Base-by-base conservation (phyloP, 2,329 filamentous ascomycete genomes). In the Myotisia sp. region DNA sequence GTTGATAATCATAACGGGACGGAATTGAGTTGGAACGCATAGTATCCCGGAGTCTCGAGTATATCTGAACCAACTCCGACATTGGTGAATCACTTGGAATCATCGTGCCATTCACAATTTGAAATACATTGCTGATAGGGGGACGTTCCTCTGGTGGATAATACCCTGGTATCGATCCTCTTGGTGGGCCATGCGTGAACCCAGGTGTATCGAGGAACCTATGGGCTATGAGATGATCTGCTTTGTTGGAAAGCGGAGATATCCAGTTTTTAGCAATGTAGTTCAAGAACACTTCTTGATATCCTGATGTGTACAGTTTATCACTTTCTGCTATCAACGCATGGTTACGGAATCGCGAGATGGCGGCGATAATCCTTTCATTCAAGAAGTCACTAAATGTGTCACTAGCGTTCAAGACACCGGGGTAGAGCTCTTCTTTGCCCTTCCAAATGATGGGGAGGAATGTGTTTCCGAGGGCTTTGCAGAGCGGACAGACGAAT, bases 401-500 rank as follows among this genome's bases (percentile, higher is more conserved):
- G 12, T 56, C 56, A 20, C 66, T 52, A 4, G 74, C 60, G 33
- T 74, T 67, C 23, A 94, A 60, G n/a, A 73, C 67, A 3, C 81
- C 78, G 0, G 83, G 76, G 41, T 86, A 84, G 2, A 76, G 73
- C 51, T 93, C 82, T 46, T 92, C 82, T 49, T 92, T 79, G 17
- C 81, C 81, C 53, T 86, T 92, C 90, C 90, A 98, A 23, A 92
- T 76, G 41, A 98, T 84, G 0, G 92, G 92, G 23, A 98, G 56
- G 59, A 98, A 98, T 0, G 83, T 74, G 52, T 98, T 98, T 2
- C 90, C 90, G 1, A 98, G 67, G 3, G 90, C 92, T 58, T 98
- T 98, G 64, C 90, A 98, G 1, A 98, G 67, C 1, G 90, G 90
- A 47, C 90, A 98, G 36, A 95, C 81, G 54, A 98, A 98, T 48